phyloP scores from a whole-genome alignment of 2,329 filamentous ascomycete species.

The Ophiostoma sp. region DNA sequence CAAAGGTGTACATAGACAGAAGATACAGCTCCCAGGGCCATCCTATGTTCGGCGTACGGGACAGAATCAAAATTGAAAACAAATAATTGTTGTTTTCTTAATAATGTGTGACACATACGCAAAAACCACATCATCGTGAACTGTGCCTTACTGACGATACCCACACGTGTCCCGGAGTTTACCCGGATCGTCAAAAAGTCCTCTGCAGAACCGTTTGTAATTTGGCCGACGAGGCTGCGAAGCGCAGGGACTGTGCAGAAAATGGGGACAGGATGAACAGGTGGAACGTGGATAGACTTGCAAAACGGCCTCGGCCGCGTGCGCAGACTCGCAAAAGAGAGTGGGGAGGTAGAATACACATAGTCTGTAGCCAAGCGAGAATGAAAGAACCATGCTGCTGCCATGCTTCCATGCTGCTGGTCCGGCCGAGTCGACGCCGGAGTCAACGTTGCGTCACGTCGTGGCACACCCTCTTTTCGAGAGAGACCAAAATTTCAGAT shows the following conservation, averaged over 20 bases:
- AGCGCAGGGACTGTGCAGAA: background rate
- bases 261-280: no score
- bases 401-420: background rate
- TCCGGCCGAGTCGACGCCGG: slow-evolving; percentile 19
- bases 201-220: background rate
- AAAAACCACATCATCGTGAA: background rate
- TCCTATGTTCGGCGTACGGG: slow-evolving; percentile 4
- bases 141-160: background rate
- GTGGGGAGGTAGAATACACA: background rate
- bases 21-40: slow-evolving; percentile 2
- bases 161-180: background rate
- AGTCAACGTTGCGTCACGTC: slow-evolving; percentile 20
- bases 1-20: background rate
- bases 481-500: background rate
- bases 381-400: background rate
- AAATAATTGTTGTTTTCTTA: background rate
- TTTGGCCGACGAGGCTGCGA: background rate
- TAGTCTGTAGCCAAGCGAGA: background rate
- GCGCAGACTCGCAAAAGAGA: background rate
- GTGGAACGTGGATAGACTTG: background rate
- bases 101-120: background rate
- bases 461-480: background rate
- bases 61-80: background rate
- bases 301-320: background rate
- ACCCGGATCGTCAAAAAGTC: background rate